Evolutionary conservation across 805 yeast genomes (phyloP), one percentile per base, ranked within the genome.

Genomic region (Saturnispora sanitii): DNA sequence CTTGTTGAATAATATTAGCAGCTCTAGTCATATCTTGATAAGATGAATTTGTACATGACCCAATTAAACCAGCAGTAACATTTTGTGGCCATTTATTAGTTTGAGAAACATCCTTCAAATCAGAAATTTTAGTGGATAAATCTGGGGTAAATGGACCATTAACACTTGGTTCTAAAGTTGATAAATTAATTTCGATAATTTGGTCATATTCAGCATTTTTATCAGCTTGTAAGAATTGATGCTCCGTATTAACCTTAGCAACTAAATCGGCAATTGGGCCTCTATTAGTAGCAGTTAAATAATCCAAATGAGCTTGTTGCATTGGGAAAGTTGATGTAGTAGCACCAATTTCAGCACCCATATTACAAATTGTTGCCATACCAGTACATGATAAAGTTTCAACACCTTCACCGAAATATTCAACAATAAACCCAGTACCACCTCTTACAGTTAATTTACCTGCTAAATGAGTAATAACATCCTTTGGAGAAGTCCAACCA

Each of bases 261-360:
- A 95, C 96, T 53, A 81, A 77, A 49, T 84, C 81, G 45, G 90
- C 88, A 56, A 90, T 84, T 56, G 82, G 75, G 42, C 75, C 73
- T 71, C 97, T 83, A 53, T 77, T 79, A 45, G 97, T 90, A 43
- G 94, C 92, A 48, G 74, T 65, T 63, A 90, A 75, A 71, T 88
- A 90, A 51, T 81, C 82, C 62, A 68, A 77, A 84, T 84, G 88
- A 50, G 90, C 81, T 58, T 79, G 75, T 73, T 85, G 87, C 84
- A 74, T 87, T 63, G 97, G 97, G 94, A 88, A 88, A 46, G 84
- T 85, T 36, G 96, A 88, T 43, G 97, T 88, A 48, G 97, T 88
- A 46, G 96, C 96, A 70, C 97, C 97, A 54, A 88, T 87, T 70
- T 88, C 97, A 52, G 97, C 97, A 73, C 97, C 97, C 97, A 88